These are phyloP conservation scores for Magnaporthiopsis rhizophila DNA, from an alignment of 2,329 filamentous ascomycete species.

Conservation along the genomic window DNA sequence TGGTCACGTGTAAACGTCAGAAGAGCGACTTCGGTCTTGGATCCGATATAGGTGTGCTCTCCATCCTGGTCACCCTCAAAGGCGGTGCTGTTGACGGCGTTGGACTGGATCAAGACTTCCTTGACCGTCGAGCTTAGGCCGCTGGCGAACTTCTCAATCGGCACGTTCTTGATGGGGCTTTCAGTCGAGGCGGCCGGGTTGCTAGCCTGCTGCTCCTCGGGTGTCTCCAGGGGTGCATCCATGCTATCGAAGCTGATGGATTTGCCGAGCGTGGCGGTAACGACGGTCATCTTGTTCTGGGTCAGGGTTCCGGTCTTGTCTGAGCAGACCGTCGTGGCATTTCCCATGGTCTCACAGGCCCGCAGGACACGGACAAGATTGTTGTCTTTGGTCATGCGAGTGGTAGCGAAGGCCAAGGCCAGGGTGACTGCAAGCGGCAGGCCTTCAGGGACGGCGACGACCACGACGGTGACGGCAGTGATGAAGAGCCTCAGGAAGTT, in stretches of 20 bases:
- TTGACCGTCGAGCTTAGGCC: conserved; percentile 38
- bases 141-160: background rate
- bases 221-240: conserved; percentile 2
- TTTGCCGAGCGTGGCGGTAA: conserved; percentile 51
- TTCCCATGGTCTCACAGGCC: conserved; percentile 65
- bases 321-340: conserved; percentile 52
- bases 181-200: conserved; percentile 18
- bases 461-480: conserved; percentile 56
- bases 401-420: conserved; percentile 59
- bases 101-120: conserved; percentile 50
- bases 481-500: conserved; percentile 57
- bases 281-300: conserved; percentile 62
- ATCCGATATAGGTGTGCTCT: conserved; percentile 59
- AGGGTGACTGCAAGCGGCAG: conserved; percentile 59
- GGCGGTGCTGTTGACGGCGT: conserved; percentile 62
- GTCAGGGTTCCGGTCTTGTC: conserved; percentile 62
- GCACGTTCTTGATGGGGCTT: conserved; percentile 2
- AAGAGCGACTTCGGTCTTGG: conserved; percentile 69
- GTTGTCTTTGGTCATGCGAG: conserved; percentile 60
- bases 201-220: conserved; percentile 6
- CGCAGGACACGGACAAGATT: conserved; percentile 61
- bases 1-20: conserved; percentile 61
- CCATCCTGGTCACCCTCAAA: conserved; percentile 69
- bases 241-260: conserved; percentile 36
- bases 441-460: conserved; percentile 60